A percentile compares a stretch with the other conserved stretches of the same genome.
These are phyloP conservation scores for Gossypium armourianum DNA, from an alignment of 441 rosid genomes.

Conservation along the genomic window DNA sequence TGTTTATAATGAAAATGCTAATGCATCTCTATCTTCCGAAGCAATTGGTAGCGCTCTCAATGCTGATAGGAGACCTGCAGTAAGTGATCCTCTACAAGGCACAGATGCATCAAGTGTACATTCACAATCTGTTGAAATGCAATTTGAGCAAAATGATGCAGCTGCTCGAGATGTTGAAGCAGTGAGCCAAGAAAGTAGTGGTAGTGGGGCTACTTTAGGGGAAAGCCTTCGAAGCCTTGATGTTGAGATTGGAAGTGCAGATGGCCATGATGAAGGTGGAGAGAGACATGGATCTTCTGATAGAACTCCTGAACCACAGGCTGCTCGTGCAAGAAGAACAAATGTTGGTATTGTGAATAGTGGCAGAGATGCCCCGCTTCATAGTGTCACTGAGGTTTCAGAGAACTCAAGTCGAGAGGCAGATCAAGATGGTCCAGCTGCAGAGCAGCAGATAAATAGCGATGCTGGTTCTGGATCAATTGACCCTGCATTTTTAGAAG, in stretches of 20 bases:
- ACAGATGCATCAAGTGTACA: conserved; percentile 29
- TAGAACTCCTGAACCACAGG: conserved; percentile 47
- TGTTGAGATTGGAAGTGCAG: conserved; percentile 99
- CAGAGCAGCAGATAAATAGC: conserved; percentile 55
- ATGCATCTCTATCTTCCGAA: conserved; percentile 33
- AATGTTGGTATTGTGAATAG: conserved; percentile 48
- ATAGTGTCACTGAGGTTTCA: conserved; percentile 84
- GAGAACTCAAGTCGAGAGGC: conserved; percentile 83
- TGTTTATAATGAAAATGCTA: conserved; percentile 37
- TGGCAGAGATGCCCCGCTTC: conserved; percentile 78
- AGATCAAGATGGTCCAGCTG: conserved; percentile 63
- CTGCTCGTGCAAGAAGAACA: conserved; percentile 58
- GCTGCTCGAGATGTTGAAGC: conserved; percentile 90
- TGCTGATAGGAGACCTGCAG: conserved; percentile 41
- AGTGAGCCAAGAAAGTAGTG: conserved; percentile 95
- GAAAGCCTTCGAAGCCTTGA: conserved; percentile 97
- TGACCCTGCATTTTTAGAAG: conserved; percentile 96
- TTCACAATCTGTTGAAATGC: conserved; percentile 70
- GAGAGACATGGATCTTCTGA: conserved; percentile 82
- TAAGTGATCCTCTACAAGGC: conserved; percentile 36
- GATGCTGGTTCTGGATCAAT: conserved; percentile 67
- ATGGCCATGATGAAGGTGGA: conserved; percentile 96
- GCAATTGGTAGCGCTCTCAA: conserved; percentile 37
- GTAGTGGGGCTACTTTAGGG: conserved; percentile 93
- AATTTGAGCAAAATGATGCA: conserved; percentile 78